These are phyloP conservation scores for Syzygium oleosum DNA, from an alignment of 345 rosid species.

Conservation along the genomic window DNA sequence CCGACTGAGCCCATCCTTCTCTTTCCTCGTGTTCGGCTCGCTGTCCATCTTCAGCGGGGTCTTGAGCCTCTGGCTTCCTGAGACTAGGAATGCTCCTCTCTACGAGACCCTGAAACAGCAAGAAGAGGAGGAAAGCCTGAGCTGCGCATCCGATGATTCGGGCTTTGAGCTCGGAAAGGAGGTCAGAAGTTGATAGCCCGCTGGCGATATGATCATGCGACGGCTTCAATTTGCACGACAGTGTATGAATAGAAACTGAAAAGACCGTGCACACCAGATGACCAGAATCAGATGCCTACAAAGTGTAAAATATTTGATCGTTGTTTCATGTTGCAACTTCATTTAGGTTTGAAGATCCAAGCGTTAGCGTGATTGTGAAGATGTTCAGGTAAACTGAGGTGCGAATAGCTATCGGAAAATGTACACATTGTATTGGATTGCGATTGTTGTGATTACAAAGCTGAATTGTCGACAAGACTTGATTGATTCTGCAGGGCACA, in stretches of 20 bases:
- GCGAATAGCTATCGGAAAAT: neutral
- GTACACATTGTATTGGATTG: neutral
- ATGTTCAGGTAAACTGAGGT: neutral
- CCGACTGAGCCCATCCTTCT: constrained; percentile 36
- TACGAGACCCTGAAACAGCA: constrained; percentile 55
- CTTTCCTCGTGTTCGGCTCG: constrained; percentile 46
- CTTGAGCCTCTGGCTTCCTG: constrained; percentile 47
- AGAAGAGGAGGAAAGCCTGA: constrained; percentile 28
- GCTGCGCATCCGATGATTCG: neutral
- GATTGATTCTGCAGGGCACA: neutral
- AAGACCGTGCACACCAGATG: neutral
- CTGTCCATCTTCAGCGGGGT: constrained; percentile 46
- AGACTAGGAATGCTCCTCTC: constrained; percentile 56
- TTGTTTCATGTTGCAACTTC: neutral
- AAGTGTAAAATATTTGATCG: neutral
- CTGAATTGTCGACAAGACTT: neutral
- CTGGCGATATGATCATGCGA: neutral
- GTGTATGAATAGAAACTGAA: neutral
- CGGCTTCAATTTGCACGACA: neutral
- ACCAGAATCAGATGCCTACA: neutral
- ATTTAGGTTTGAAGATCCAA: neutral
- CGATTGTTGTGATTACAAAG: neutral
- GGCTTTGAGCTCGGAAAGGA: constrained; percentile 9
- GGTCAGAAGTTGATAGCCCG: neutral
- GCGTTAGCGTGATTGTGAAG: neutral